Evolutionary conservation across 371 early-diverging fungal species (phyloP).

Genomic region (Lichtheimia ramosa): DNA sequence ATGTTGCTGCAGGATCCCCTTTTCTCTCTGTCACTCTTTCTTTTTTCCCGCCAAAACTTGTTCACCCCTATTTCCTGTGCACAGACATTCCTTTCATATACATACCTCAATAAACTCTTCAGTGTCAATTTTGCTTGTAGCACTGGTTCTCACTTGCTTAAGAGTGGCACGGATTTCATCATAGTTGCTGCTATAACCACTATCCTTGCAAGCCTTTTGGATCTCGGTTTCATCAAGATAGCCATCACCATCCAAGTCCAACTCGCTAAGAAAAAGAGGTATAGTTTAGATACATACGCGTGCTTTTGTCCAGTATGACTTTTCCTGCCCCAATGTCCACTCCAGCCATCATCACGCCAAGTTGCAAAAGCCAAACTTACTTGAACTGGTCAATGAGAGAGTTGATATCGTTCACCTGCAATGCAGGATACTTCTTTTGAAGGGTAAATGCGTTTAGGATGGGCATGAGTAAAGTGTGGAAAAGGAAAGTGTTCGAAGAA

Average conservation of each 20-base stretch:
- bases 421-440: constrained; percentile 61
- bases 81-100: background rate
- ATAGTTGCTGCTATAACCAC: constrained; percentile 71
- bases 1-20: background rate
- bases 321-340: background rate
- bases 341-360: background rate
- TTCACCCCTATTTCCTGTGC: background rate
- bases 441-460: constrained; percentile 50
- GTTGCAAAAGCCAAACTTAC: constrained; percentile 29
- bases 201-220: constrained; percentile 65
- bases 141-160: constrained; percentile 71
- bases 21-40: background rate
- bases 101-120: constrained; percentile 84
- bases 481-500: constrained; percentile 8
- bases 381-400: constrained; percentile 61
- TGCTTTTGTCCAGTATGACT: background rate
- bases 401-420: constrained; percentile 63
- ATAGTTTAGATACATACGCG: background rate
- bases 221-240: constrained; percentile 75
- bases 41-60: background rate
- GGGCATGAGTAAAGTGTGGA: constrained; percentile 15
- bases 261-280: constrained; percentile 40
- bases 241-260: constrained; percentile 75
- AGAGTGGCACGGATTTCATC: constrained; percentile 77
- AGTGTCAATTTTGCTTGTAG: constrained; percentile 74